Evolutionary conservation across 495 filamentous ascomycete species (phyloP), one percentile per base, ranked within the genome.

Genomic region (Chaetomium tenue): DNA sequence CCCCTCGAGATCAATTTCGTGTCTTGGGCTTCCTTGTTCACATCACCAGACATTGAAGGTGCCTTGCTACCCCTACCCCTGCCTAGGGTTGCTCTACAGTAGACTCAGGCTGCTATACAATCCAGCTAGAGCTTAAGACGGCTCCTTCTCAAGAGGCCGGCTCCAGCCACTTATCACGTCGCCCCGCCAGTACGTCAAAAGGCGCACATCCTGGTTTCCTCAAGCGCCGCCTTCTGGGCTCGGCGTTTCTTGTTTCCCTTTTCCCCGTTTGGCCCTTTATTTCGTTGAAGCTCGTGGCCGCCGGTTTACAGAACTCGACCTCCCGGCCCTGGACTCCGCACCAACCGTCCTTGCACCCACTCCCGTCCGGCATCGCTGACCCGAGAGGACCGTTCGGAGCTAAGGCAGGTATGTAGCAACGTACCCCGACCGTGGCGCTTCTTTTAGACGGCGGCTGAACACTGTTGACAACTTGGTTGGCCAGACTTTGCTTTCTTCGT

Each of bases 381-480:
- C 33, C 54, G 60, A 25, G 48, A 56, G 58, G 52, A 37, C n/a
- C 57, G 11, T 22, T 37, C 50, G 61, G 64, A 53, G 48, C n/a
- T 26, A 53, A 59, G 26, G 40, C 18, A 57, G 15, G 30, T 56
- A 54, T 18, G 46, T 55, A 37, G n/a, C 16, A 56, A 37, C n/a
- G 53, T 64, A 60, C 60, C 60, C 67, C 46, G 48, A 66, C 42
- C 46, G 54, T 53, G 63, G 63, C 64, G 47, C 16, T 58, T 63
- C 37, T 56, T 61, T 65, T 64, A 65, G 63, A 64, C 63, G 54
- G 68, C 68, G 64, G 68, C 68, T 70, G 70, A 72, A 66, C 58
- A 68, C 39, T 55, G 58, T 67, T 64, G 48, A 63, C 65, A 66
- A 70, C 63, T 64, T 70, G 69, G 67, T 71, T 66, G 71, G 60